These are phyloP conservation scores for Candida manassasensis DNA, from an alignment of 805 yeast genomes.

Conservation along the genomic window DNA sequence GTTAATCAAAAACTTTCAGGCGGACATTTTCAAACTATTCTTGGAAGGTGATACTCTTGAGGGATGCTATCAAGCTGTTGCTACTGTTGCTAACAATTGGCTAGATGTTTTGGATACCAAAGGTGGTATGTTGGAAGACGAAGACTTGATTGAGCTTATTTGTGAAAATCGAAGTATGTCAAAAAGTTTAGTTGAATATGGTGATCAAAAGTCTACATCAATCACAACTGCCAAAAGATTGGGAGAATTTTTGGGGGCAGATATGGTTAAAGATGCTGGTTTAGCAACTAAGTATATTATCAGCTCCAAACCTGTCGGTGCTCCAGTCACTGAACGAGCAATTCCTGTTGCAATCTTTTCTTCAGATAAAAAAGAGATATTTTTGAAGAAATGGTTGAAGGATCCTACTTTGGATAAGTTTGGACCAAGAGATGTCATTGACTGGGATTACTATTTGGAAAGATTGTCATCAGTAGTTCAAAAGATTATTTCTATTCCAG, in stretches of 20 bases:
- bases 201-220: constrained; percentile 85
- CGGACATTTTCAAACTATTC: constrained; percentile 88
- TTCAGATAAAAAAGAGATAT: constrained; percentile 76
- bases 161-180: constrained; percentile 97
- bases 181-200: constrained; percentile 84
- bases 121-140: constrained; percentile 86
- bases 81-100: constrained; percentile 93
- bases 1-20: constrained; percentile 88
- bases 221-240: constrained; percentile 91
- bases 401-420: constrained; percentile 73
- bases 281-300: constrained; percentile 92
- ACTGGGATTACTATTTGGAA: constrained; percentile 90
- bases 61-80: constrained; percentile 82
- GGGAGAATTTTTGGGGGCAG: constrained; percentile 92
- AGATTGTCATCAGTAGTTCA: constrained; percentile 90
- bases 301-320: constrained; percentile 71
- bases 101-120: constrained; percentile 84
- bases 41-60: constrained; percentile 78
- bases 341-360: constrained; percentile 94
- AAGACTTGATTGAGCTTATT: constrained; percentile 88
- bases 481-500: constrained; percentile 94
- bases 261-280: constrained; percentile 95
- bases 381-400: constrained; percentile 79
- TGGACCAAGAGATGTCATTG: constrained; percentile 85
- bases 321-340: constrained; percentile 95